A percentile compares a stretch with the other conserved stretches of the same genome.
Evolutionary conservation across 1,284 basidiomycete species (phyloP).

Genomic region (Malassezia yamatoensis): DNA sequence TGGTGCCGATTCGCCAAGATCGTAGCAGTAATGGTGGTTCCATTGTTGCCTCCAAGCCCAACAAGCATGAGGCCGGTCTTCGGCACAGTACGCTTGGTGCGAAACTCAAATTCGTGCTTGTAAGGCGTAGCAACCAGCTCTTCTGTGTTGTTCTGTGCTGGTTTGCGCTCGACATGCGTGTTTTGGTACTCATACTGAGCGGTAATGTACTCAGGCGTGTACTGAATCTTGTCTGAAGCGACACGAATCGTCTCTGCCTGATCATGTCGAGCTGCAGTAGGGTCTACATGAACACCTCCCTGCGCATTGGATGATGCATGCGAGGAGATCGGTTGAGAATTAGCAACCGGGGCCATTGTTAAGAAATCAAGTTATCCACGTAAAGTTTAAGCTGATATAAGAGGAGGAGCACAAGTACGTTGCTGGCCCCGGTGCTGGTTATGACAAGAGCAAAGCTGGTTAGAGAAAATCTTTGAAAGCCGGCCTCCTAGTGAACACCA

Average conservation of each 20-base stretch:
- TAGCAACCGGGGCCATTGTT: slow-evolving; percentile 41
- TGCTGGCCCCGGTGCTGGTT: slow-evolving; percentile 42
- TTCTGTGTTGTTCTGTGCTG: slow-evolving; percentile 35
- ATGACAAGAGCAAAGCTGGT: slow-evolving; percentile 43
- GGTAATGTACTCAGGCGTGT: slow-evolving; percentile 37
- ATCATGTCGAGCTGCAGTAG: slow-evolving; percentile 46
- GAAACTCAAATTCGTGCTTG: slow-evolving; percentile 61
- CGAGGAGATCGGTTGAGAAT: slow-evolving; percentile 4
- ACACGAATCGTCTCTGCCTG: slow-evolving; percentile 40
- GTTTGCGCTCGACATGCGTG: slow-evolving; percentile 42
- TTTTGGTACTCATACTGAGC: slow-evolving; percentile 43
- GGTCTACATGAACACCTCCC: slow-evolving; percentile 22
- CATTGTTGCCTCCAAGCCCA: slow-evolving; percentile 94
- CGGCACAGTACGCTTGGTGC: slow-evolving; percentile 73
- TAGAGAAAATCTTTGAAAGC: slow-evolving; percentile 38
- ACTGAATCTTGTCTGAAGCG: slow-evolving; percentile 42
- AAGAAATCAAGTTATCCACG: slow-evolving; percentile 2
- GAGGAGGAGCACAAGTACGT: slow-evolving; percentile 39
- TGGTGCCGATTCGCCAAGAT: slow-evolving; percentile 92
- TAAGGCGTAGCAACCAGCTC: slow-evolving; percentile 42
- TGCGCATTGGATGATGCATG: slow-evolving; percentile 19
- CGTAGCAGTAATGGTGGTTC: slow-evolving; percentile 84
- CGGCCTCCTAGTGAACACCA: slow-evolving; percentile 6
- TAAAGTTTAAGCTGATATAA: slow-evolving; percentile 30
- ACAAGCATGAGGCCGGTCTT: slow-evolving; percentile 96